A percentile compares a stretch with the other conserved stretches of the same genome.
Evolutionary conservation across 2,329 filamentous ascomycete species (phyloP).

Genomic region (Pyrenochaeta sp.): DNA sequence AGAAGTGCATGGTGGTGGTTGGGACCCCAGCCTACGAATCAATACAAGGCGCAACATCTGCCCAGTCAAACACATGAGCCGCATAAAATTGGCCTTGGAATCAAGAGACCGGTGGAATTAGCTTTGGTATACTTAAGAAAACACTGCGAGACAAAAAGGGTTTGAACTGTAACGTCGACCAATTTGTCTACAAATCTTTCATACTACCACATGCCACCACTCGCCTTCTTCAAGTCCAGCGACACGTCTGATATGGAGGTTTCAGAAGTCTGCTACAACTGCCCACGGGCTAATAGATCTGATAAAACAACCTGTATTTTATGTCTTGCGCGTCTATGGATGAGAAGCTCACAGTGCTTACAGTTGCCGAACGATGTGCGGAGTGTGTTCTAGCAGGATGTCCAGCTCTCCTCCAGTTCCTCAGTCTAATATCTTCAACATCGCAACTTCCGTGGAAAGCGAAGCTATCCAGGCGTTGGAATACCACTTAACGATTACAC

Average conservation of each 20-base stretch:
- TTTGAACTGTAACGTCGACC: constrained; percentile 1
- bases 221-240: background rate
- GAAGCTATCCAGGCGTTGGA: constrained; percentile 16
- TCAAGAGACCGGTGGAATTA: background rate
- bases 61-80: background rate
- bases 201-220: background rate
- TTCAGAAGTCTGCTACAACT: background rate
- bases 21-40: background rate
- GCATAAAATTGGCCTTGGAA: constrained; percentile 6
- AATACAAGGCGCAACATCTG: background rate
- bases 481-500: constrained; percentile 10
- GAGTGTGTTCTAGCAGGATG: constrained; percentile 2
- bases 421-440: constrained; percentile 1
- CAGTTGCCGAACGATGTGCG: background rate
- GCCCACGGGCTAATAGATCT: background rate
- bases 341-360: background rate
- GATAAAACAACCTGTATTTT: background rate
- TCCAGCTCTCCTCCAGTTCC: background rate
- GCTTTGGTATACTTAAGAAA: background rate
- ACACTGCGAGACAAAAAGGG: background rate
- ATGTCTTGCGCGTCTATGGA: background rate
- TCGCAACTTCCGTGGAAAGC: constrained; percentile 9
- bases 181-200: background rate
- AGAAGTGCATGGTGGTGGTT: constrained; percentile 11
- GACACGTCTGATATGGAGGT: background rate